Percentiles rank a stretch among this genome's conserved stretches.
phyloP scores from a whole-genome alignment of 805 yeast genomes.

The Sungouiozyma intestinalis region DNA sequence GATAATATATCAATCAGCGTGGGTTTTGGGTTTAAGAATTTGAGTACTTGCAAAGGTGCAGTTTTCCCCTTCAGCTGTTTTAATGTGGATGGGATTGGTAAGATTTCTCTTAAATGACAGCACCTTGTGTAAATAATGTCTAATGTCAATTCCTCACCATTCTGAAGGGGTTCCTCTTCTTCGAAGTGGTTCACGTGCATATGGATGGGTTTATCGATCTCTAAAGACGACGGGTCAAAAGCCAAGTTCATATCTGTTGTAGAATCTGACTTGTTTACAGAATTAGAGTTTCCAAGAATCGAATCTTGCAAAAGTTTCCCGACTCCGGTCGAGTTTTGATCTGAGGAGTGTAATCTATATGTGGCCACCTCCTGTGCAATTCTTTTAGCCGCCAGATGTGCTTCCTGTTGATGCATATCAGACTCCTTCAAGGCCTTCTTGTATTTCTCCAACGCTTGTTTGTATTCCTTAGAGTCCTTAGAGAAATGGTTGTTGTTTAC shows the following conservation, averaged over 20 bases:
- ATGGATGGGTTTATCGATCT: conserved; percentile 66
- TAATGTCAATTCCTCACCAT: conserved; percentile 27
- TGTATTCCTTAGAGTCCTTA: conserved; percentile 34
- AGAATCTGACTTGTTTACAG: not conserved
- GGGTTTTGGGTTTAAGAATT: conserved; percentile 74
- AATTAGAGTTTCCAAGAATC: not conserved
- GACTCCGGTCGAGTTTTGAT: not conserved
- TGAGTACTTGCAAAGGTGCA: conserved; percentile 62
- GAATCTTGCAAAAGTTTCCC: not conserved
- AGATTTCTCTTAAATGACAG: conserved; percentile 80
- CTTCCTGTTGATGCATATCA: conserved; percentile 63
- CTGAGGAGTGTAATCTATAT: conserved; percentile 27
- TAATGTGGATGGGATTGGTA: conserved; percentile 83
- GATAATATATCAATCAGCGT: conserved; percentile 80
- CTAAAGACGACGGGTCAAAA: conserved; percentile 1
- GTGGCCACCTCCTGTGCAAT: conserved; percentile 53
- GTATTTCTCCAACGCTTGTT: conserved; percentile 50
- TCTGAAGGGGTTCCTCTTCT: conserved; percentile 6
- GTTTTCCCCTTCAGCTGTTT: conserved; percentile 70
- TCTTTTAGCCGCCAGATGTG: conserved; percentile 59
- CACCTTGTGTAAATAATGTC: conserved; percentile 83
- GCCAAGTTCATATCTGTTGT: not conserved
- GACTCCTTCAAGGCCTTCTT: conserved; percentile 46
- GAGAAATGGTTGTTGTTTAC: conserved; percentile 14
- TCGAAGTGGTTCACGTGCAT: conserved; percentile 47